phyloP scores from a whole-genome alignment of 768 basidiomycete genomes.

The Gelatoporia subvermispora region DNA sequence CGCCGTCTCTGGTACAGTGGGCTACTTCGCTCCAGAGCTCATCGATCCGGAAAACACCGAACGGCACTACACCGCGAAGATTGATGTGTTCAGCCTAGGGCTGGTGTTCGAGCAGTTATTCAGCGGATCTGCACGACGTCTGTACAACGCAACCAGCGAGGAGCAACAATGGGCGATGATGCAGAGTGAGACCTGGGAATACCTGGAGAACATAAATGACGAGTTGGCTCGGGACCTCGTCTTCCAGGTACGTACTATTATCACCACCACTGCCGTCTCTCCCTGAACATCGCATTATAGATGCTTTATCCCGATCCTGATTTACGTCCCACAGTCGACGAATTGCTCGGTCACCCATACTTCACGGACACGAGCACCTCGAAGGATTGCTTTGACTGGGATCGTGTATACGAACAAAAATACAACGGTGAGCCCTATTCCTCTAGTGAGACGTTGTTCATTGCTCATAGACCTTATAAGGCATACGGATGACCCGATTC shows the following conservation, averaged over 20 bases:
- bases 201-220: not conserved
- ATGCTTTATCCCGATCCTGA: not conserved
- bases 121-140: not conserved
- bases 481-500: too few relatives aligned
- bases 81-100: conserved; percentile 41
- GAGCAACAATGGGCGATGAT: not conserved
- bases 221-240: not conserved
- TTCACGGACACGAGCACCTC: not conserved
- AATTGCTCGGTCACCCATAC: conserved; percentile 1
- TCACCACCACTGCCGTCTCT: too few relatives aligned
- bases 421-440: too few relatives aligned
- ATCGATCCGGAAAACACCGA: conserved; percentile 28
- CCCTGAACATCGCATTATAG: not conserved
- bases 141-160: not conserved
- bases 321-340: not conserved
- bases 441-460: too few relatives aligned
- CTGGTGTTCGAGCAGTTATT: conserved; percentile 28
- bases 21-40: conserved; percentile 43
- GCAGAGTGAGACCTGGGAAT: too few relatives aligned
- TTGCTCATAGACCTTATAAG: too few relatives aligned
- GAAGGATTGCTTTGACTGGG: too few relatives aligned
- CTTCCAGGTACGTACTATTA: not conserved
- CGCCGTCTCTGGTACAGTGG: conserved; percentile 29
- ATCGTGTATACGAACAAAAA: too few relatives aligned
- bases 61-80: conserved; percentile 33